Evolutionary conservation across 352 stramenopile species (phyloP), one percentile per base, ranked within the genome.

Genomic region (Elongisporangium undulatum): DNA sequence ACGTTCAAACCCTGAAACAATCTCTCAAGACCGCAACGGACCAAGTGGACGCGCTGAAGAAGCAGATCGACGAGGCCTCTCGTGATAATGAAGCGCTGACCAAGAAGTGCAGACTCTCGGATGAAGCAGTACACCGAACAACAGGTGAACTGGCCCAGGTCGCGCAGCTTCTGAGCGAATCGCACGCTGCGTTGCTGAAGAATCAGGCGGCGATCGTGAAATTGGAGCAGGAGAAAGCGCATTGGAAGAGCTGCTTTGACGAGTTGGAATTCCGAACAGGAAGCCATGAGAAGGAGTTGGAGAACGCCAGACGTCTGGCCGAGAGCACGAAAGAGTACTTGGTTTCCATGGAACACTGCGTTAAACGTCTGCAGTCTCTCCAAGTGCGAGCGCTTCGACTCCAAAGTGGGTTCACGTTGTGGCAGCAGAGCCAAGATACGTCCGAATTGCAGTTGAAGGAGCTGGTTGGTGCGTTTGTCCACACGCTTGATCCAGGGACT

Each of bases 1-100:
- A 71, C 34, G 67, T 83, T 7, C 76, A 85, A 29, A 64, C 74
- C 12, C 68, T 89, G 3, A 78, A 77, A 41, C 71, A 87, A 39
- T 65, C 78, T 5, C 52, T 90, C 8, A 71, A 53, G 26, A 65
- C 66, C 2, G 64, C 74, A 2, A 75, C 68, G 5, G 62, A 72
- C 52, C 75, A 57, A 6, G 66, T 82, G 21, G 70, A 76, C 6
- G 63, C 22, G 16, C 45, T 86, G 13, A 75, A 82, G 51, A 70
- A 66, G 26, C 74, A 84, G 38, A 45, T 77, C 12, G 69, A 53
- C 8, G 78, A 88, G 22, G 48, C 69, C 10, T 59, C 69, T 34
- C 63, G 58, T 9, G 66, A 82, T 17, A 67, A 69, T 39, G 53
- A 50, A 4, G 63, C 64, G 9, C 63, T 48, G 52, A 74, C 87